Conservation (phyloP, 441 rosid species). For the Adansonia madagascariensis region DNA sequence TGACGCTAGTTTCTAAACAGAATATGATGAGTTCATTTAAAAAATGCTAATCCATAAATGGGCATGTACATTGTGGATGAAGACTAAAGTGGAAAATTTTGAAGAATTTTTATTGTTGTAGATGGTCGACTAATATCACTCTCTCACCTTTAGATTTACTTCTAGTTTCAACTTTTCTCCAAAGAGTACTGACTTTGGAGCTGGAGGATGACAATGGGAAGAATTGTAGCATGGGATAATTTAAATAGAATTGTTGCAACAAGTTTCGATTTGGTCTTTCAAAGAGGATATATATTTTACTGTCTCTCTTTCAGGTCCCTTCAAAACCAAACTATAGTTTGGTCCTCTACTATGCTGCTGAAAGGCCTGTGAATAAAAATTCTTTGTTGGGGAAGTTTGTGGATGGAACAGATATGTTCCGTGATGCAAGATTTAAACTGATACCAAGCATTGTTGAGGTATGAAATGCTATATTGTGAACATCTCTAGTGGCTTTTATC, state of each 20-base stretch:
- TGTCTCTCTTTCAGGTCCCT: slow-evolving; percentile 59
- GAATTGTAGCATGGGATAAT: slow-evolving; percentile 4
- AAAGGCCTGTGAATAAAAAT: slow-evolving; percentile 62
- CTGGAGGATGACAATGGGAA: slow-evolving; percentile 20
- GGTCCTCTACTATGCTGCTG: slow-evolving; percentile 71
- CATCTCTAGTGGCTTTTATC: not conserved
- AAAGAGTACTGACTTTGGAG: slow-evolving; percentile 10
- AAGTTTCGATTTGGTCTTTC: slow-evolving; percentile 22
- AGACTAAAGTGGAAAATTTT: not conserved
- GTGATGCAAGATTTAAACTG: slow-evolving; percentile 75
- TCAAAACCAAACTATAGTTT: slow-evolving; percentile 77
- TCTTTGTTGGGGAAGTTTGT: slow-evolving; percentile 71
- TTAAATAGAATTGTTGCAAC: slow-evolving; percentile 12
- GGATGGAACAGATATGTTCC: slow-evolving; percentile 68
- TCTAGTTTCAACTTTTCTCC: slow-evolving; percentile 13
- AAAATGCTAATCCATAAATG: slow-evolving; percentile 11
- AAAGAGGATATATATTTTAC: slow-evolving; percentile 13
- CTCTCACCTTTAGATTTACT: slow-evolving; percentile 11
- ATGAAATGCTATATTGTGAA: slow-evolving; percentile 20
- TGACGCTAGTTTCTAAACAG: not conserved
- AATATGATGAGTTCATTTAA: slow-evolving; percentile 18
- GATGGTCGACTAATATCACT: not conserved
- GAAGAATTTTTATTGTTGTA: slow-evolving; percentile 3
- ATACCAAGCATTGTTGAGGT: slow-evolving; percentile 72
- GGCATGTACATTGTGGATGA: slow-evolving; percentile 20